phyloP scores from a whole-genome alignment of 345 rosid species.

The Bruguiera sexangula region DNA sequence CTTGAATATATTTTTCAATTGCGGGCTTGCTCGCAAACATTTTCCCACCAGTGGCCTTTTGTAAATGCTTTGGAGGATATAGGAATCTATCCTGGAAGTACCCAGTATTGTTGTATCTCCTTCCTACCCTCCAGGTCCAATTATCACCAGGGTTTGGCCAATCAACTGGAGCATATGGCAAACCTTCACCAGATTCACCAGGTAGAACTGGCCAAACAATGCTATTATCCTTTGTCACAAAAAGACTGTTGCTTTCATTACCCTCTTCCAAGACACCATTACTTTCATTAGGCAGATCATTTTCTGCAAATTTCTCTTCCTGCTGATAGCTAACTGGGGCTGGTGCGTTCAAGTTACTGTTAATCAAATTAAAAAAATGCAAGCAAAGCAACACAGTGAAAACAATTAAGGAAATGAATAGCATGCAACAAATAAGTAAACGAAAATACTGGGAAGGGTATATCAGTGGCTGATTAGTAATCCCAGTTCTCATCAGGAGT shows the following conservation, averaged over 20 bases:
- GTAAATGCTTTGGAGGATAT: conserved; percentile 17
- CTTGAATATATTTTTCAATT: conserved; percentile 12
- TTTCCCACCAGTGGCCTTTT: not conserved
- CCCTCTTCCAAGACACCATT: not conserved
- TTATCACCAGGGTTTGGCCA: conserved; percentile 65
- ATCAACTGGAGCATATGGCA: conserved; percentile 69
- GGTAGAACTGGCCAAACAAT: conserved; percentile 43
- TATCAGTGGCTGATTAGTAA: no score
- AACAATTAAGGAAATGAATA: not conserved
- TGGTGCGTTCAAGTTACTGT: conserved; percentile 8
- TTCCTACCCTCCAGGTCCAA: conserved; percentile 72
- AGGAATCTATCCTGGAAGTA: conserved; percentile 47
- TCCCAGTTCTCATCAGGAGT: no score
- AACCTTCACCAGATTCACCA: conserved; percentile 49
- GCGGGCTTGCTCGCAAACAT: conserved; percentile 21
- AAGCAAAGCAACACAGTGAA: not conserved
- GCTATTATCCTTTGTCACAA: conserved; percentile 29
- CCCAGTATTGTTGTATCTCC: conserved; percentile 36
- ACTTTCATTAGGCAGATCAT: conserved; percentile 6
- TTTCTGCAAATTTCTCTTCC: conserved; percentile 4
- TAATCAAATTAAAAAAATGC: conserved; percentile 1
- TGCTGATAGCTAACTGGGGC: not conserved
- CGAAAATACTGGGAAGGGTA: not conserved
- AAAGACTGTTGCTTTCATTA: not conserved
- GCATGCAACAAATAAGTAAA: not conserved